phyloP scores from a whole-genome alignment of 352 stramenopile species.

The Globisporangium canariense region DNA sequence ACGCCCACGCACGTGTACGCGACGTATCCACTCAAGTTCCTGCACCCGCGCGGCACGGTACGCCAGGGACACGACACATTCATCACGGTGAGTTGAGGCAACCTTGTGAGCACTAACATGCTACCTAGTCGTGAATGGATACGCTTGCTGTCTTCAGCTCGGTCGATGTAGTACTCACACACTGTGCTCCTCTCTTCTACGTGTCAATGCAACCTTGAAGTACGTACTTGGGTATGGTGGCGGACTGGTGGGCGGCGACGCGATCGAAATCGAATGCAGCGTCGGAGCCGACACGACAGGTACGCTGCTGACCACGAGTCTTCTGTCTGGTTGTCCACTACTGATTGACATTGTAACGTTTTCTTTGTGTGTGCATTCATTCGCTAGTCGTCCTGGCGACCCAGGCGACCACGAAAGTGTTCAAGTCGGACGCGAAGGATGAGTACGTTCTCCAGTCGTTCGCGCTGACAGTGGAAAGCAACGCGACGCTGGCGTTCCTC shows the following conservation, averaged over 20 bases:
- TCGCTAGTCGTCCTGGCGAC: conserved; percentile 64
- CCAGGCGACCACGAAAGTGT: conserved; percentile 87
- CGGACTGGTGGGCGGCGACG: conserved; percentile 76
- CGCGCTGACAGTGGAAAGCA: conserved; percentile 36
- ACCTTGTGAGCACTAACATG: background rate
- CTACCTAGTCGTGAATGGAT: background rate
- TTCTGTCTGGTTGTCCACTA: too few species aligned
- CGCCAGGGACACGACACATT: conserved; percentile 63
- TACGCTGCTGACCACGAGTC: too few species aligned
- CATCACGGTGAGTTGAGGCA: conserved; percentile 49
- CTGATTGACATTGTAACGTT: background rate
- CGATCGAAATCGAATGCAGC: conserved; percentile 55
- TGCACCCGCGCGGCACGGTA: conserved; percentile 65
- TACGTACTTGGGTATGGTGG: conserved; percentile 85
- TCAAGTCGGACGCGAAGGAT: conserved; percentile 52
- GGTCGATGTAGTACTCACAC: background rate
- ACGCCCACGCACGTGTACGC: conserved; percentile 71
- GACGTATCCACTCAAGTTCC: conserved; percentile 86
- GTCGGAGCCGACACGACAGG: conserved; percentile 42
- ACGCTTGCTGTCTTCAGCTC: background rate
- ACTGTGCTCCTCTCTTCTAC: background rate
- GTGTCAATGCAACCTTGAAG: conserved; percentile 25
- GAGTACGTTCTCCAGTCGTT: conserved; percentile 57
- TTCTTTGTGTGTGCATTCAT: conserved; percentile 5
- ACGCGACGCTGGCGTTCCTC: conserved; percentile 69